Evolutionary conservation across 345 rosid species (phyloP).

Genomic region (Brassica nigra): DNA sequence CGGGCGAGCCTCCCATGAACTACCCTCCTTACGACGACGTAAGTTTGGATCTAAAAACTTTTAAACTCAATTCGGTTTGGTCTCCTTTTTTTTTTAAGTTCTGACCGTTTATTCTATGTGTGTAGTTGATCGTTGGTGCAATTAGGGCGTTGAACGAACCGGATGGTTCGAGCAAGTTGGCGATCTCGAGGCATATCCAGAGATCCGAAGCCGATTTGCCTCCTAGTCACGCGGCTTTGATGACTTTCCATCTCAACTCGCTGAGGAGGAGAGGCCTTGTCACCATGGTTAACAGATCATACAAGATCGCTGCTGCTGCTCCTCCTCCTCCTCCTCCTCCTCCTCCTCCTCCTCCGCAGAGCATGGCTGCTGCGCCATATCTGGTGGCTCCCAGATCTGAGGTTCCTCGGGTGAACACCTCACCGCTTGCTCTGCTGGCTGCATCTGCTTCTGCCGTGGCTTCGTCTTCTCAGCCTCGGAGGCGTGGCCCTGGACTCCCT

Average conservation of each 20-base stretch:
- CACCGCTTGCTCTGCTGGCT: neutral
- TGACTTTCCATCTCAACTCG: conserved; percentile 63
- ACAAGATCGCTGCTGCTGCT: conserved; percentile 47
- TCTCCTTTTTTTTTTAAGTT: neutral
- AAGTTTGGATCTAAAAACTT: conserved; percentile 12
- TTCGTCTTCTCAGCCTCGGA: conserved; percentile 41
- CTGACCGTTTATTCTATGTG: neutral
- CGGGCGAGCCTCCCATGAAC: neutral
- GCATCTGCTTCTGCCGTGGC: conserved; percentile 17
- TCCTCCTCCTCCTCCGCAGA: neutral
- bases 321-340: neutral
- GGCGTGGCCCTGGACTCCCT: conserved; percentile 62
- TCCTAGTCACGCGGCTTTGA: conserved; percentile 50
- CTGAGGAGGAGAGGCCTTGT: conserved; percentile 60
- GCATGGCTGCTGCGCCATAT: conserved; percentile 17
- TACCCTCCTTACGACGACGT: conserved; percentile 36
- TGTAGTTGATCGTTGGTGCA: conserved; percentile 76
- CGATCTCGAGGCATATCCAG: conserved; percentile 74
- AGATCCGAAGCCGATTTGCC: conserved; percentile 51
- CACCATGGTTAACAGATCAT: conserved; percentile 62
- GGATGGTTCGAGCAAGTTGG: conserved; percentile 77
- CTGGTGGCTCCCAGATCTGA: conserved; percentile 33
- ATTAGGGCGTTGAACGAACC: conserved; percentile 64
- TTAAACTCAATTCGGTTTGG: neutral
- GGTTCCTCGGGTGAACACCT: neutral